Evolutionary conservation across 2,329 filamentous ascomycete genomes (phyloP).

Genomic region (Monosporascus sp.): DNA sequence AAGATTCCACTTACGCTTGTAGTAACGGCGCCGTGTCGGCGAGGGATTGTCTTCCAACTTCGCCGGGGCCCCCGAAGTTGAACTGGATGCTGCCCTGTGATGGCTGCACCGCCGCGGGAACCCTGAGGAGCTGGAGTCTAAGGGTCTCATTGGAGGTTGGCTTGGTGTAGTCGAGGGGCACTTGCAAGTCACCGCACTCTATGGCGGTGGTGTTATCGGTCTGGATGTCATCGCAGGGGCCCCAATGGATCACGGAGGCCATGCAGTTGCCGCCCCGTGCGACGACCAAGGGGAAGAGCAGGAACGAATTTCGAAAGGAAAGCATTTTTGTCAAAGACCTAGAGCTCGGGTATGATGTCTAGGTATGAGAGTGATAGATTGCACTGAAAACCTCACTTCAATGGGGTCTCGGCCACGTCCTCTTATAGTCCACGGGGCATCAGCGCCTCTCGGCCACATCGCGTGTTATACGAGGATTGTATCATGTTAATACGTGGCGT

Average conservation of each 20-base stretch:
- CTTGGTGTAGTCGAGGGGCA: slow-evolving; percentile 35
- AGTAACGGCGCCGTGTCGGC: slow-evolving; percentile 6
- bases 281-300: neutral
- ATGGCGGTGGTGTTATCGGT: slow-evolving; percentile 10
- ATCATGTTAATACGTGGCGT: too few relatives aligned
- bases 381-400: too few relatives aligned
- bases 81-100: slow-evolving; percentile 32
- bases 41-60: slow-evolving; percentile 6
- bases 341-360: too few relatives aligned
- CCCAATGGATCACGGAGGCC: slow-evolving; percentile 12
- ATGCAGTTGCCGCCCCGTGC: neutral
- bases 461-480: too few relatives aligned
- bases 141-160: slow-evolving; percentile 20
- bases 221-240: slow-evolving; percentile 15
- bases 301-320: neutral
- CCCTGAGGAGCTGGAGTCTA: slow-evolving; percentile 25
- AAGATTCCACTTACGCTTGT: slow-evolving; percentile 15
- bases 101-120: slow-evolving; percentile 23
- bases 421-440: too few relatives aligned
- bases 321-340: neutral
- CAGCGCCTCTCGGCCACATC: too few relatives aligned
- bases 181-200: slow-evolving; percentile 31
- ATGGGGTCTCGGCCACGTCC: too few relatives aligned
- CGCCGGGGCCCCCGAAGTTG: slow-evolving; percentile 34
- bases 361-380: too few relatives aligned